These are phyloP conservation scores for Ampelocalamus luodianensis DNA, from an alignment of 176 grass and related monocot genomes.

Conservation along the genomic window DNA sequence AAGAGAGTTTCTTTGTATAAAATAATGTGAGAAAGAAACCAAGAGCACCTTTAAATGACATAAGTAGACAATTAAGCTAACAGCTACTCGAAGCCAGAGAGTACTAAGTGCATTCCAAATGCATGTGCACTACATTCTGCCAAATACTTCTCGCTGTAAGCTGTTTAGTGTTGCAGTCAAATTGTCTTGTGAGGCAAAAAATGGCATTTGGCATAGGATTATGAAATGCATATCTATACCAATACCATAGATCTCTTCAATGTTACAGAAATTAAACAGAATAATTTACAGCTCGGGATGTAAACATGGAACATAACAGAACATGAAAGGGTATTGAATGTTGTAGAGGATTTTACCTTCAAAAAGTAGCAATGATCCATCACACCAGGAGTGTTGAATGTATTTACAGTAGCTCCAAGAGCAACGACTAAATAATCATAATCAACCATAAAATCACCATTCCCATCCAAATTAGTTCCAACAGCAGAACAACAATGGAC, in stretches of 20 bases:
- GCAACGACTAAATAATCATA: slow-evolving; percentile 90
- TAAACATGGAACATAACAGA: background rate
- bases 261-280: background rate
- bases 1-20: background rate
- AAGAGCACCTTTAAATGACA: background rate
- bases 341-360: slow-evolving; percentile 62
- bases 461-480: slow-evolving; percentile 83
- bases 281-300: slow-evolving; percentile 7
- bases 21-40: background rate
- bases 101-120: background rate
- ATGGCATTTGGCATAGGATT: background rate
- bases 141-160: background rate
- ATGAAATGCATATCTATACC: background rate
- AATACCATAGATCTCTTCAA: slow-evolving; percentile 9
- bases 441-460: slow-evolving; percentile 83
- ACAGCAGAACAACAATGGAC: slow-evolving; percentile 66
- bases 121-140: background rate
- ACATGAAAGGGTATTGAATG: background rate
- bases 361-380: slow-evolving; percentile 80
- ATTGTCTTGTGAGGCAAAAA: background rate
- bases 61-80: background rate
- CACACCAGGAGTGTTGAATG: slow-evolving; percentile 95
- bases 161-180: background rate
- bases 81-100: background rate
- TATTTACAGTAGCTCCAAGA: slow-evolving; percentile 80